phyloP scores from a whole-genome alignment of 2,329 filamentous ascomycete species.

The Cladosporium halotolerans region DNA sequence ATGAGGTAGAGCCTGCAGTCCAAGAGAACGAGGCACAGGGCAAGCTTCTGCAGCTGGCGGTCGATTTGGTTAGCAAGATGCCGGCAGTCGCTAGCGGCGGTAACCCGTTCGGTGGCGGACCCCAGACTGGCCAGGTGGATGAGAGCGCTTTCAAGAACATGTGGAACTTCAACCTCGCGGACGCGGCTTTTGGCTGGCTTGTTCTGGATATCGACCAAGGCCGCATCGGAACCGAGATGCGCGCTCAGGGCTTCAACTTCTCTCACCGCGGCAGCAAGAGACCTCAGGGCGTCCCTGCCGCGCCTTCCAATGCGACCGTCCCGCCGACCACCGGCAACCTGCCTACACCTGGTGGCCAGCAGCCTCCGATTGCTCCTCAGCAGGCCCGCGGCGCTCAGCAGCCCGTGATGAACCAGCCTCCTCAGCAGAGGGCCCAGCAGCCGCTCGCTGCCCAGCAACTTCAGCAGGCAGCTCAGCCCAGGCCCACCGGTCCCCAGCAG shows the following conservation, averaged over 20 bases:
- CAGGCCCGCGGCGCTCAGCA: slow-evolving; percentile 25
- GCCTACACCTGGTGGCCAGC: slow-evolving; percentile 32
- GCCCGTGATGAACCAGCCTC: slow-evolving; percentile 25
- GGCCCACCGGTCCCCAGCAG: slow-evolving; percentile 17
- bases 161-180: slow-evolving; percentile 99
- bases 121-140: slow-evolving; percentile 79
- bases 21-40: slow-evolving; percentile 90
- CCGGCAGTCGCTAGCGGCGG: slow-evolving; percentile 88
- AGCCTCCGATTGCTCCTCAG: slow-evolving; percentile 30
- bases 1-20: slow-evolving; percentile 91
- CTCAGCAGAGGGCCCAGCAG: slow-evolving; percentile 19
- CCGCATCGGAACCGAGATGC: slow-evolving; percentile 96
- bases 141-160: slow-evolving; percentile 99
- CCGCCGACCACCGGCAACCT: slow-evolving; percentile 33
- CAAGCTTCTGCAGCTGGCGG: slow-evolving; percentile 80
- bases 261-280: slow-evolving; percentile 82
- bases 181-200: slow-evolving; percentile 94
- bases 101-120: slow-evolving; percentile 89
- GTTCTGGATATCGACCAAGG: slow-evolving; percentile 93
- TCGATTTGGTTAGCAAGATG: slow-evolving; percentile 97
- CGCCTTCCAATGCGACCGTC: slow-evolving; percentile 31
- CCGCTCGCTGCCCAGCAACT: slow-evolving; percentile 16
- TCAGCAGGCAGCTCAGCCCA: slow-evolving; percentile 24
- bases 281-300: slow-evolving; percentile 34
- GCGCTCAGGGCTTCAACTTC: slow-evolving; percentile 98